A percentile compares a stretch with the other conserved stretches of the same genome.
Conservation (phyloP, 1,284 basidiomycete species). For the Mycosarcoma maydis region DNA sequence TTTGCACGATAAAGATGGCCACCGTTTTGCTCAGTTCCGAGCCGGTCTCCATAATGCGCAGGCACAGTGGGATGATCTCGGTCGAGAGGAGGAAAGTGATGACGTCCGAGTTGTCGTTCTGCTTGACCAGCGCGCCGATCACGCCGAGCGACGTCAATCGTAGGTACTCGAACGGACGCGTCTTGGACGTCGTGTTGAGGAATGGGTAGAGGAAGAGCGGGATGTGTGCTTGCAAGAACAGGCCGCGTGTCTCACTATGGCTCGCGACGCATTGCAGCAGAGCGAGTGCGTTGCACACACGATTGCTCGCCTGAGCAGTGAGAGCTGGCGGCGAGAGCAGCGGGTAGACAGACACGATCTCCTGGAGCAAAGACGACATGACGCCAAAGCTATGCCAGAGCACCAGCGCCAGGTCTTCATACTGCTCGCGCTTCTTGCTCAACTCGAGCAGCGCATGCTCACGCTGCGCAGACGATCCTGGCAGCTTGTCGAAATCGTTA, state of each 20-base stretch:
- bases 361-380: slow-evolving; percentile 97
- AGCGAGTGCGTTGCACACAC: slow-evolving; percentile 98
- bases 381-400: slow-evolving; percentile 99
- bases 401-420: slow-evolving; percentile 95
- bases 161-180: slow-evolving; percentile 97
- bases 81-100: slow-evolving; percentile 99
- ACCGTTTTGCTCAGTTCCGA: slow-evolving; percentile 99
- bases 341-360: slow-evolving; percentile 98
- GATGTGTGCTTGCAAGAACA: slow-evolving; percentile 79
- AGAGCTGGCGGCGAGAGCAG: slow-evolving; percentile 93
- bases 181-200: slow-evolving; percentile 98
- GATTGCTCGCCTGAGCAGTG: slow-evolving; percentile 97
- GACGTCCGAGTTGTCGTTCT: slow-evolving; percentile 95
- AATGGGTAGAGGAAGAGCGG: slow-evolving; percentile 99
- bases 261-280: slow-evolving; percentile 90
- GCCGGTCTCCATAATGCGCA: slow-evolving; percentile 99
- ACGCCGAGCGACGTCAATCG: slow-evolving; percentile 96
- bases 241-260: slow-evolving; percentile 63
- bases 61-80: slow-evolving; percentile 98
- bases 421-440: slow-evolving; percentile 98
- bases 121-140: slow-evolving; percentile 95
- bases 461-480: slow-evolving; percentile 60
- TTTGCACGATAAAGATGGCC: slow-evolving; percentile 99
- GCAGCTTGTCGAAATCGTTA: slow-evolving; percentile 38
- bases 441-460: slow-evolving; percentile 76